Evolutionary conservation across 306 rosid species (phyloP).

Genomic region (Cucurbita argyrosperma): DNA sequence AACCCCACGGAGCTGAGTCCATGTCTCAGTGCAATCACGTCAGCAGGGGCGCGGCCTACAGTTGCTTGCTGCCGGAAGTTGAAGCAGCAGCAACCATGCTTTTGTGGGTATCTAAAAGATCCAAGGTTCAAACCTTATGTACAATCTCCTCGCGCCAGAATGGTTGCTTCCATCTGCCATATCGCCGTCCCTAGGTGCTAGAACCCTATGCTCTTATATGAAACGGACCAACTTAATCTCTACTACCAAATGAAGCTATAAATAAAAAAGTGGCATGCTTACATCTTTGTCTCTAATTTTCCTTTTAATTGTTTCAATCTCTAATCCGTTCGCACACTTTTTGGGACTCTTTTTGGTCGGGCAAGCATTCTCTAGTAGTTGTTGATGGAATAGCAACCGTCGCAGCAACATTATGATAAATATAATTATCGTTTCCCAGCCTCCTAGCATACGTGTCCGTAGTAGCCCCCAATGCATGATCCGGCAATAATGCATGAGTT

Average conservation of each 20-base stretch:
- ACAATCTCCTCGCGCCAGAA: neutral
- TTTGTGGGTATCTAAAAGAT: neutral
- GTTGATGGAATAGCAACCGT: too few relatives aligned
- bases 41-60: constrained; percentile 11
- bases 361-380: too few relatives aligned
- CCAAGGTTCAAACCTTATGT: neutral
- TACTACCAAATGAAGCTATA: neutral
- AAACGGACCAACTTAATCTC: neutral
- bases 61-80: constrained; percentile 29
- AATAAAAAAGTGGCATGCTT: neutral
- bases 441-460: too few relatives aligned
- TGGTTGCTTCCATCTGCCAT: neutral
- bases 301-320: too few relatives aligned
- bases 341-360: too few relatives aligned
- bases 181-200: neutral
- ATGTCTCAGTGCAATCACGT: constrained; percentile 1
- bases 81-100: neutral
- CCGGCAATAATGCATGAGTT: too few relatives aligned
- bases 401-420: too few relatives aligned
- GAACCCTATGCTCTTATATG: neutral
- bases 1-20: constrained; percentile 10
- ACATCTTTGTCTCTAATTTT: neutral
- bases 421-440: too few relatives aligned
- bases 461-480: too few relatives aligned
- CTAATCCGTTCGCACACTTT: too few relatives aligned